Conservation (phyloP, 192 early-diverging fungal species). For the Coemansia sp. region DNA sequence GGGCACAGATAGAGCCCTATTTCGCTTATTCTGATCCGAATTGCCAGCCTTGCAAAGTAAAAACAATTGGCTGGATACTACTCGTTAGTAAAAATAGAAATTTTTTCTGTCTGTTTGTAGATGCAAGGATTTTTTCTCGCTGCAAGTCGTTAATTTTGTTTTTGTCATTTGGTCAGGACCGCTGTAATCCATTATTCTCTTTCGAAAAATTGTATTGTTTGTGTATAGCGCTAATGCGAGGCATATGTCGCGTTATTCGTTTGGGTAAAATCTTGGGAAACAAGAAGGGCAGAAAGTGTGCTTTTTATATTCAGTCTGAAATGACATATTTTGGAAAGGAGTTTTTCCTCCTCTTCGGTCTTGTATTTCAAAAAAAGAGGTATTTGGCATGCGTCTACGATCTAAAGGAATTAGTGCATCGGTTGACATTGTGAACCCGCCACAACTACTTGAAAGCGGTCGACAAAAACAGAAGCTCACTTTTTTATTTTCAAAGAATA, state of each 20-base stretch:
- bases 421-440: too few species aligned
- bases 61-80: conserved; percentile 5
- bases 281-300: neutral
- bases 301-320: too few species aligned
- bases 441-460: too few species aligned
- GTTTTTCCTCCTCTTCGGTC: too few species aligned
- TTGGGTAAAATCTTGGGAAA: neutral
- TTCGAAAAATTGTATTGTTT: neutral
- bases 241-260: neutral
- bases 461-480: too few species aligned
- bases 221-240: neutral
- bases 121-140: neutral
- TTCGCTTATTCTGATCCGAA: neutral
- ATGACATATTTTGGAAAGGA: too few species aligned
- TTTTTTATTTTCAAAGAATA: neutral
- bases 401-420: too few species aligned
- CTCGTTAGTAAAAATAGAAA: neutral
- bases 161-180: neutral
- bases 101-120: neutral
- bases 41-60: neutral
- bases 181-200: neutral
- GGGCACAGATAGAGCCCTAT: neutral
- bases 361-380: too few species aligned
- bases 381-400: neutral
- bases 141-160: neutral